A percentile compares a stretch with the other conserved stretches of the same genome.
Conservation (phyloP, 2,329 filamentous ascomycete genomes). For the Allantophomopsis cytisporea region DNA sequence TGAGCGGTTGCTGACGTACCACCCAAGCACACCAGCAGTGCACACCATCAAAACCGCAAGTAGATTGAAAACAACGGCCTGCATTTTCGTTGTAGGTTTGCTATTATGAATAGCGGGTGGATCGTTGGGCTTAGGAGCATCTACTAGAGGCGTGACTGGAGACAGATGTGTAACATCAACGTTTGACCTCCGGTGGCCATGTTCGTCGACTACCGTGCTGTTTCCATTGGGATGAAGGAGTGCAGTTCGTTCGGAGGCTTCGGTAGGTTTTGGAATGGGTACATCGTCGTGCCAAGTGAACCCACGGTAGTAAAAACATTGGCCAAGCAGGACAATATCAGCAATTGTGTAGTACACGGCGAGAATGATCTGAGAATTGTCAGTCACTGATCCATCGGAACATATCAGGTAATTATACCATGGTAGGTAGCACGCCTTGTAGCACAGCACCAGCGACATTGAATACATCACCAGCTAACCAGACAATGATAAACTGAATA, state of each 20-base stretch:
- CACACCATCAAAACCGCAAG: constrained; percentile 71
- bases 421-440: constrained; percentile 85
- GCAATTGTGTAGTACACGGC: constrained; percentile 88
- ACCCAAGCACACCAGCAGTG: constrained; percentile 70
- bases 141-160: constrained; percentile 67
- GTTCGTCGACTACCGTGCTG: constrained; percentile 18
- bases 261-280: constrained; percentile 19
- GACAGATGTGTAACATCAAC: constrained; percentile 59
- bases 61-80: constrained; percentile 58
- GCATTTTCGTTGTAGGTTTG: constrained; percentile 34
- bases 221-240: constrained; percentile 25
- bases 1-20: constrained; percentile 52
- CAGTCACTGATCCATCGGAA: constrained; percentile 4
- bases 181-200: constrained; percentile 33
- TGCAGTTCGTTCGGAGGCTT: constrained; percentile 30
- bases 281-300: constrained; percentile 53
- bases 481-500: constrained; percentile 83
- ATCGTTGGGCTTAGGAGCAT: constrained; percentile 26
- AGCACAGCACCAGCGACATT: constrained; percentile 89
- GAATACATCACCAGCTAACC: constrained; percentile 90
- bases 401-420: constrained; percentile 35
- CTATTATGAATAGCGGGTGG: constrained; percentile 25
- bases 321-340: constrained; percentile 73
- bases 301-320: constrained; percentile 93
- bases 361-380: constrained; percentile 52